Evolutionary conservation across 345 rosid species (phyloP).

Genomic region (Arabis hirsuta): DNA sequence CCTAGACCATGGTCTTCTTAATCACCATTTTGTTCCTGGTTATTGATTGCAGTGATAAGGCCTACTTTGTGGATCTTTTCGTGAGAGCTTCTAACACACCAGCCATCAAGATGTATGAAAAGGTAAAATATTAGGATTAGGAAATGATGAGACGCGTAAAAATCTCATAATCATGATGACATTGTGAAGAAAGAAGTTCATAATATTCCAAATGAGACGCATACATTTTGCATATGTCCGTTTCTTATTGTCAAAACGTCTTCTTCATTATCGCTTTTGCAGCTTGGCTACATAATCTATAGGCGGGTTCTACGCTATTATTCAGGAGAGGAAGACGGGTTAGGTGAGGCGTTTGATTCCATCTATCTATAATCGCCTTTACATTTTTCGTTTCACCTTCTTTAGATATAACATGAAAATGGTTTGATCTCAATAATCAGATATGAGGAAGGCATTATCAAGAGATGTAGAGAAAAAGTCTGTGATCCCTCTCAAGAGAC

Average conservation of each 20-base stretch:
- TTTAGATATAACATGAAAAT: neutral
- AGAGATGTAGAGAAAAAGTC: conserved; percentile 88
- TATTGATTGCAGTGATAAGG: conserved; percentile 69
- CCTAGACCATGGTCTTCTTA: neutral
- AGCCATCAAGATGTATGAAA: conserved; percentile 97
- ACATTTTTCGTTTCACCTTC: neutral
- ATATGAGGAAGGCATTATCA: conserved; percentile 95
- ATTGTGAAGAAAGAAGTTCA: neutral
- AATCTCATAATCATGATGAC: neutral
- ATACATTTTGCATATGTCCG: neutral
- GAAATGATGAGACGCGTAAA: neutral
- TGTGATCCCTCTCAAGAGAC: conserved; percentile 84
- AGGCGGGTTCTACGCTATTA: conserved; percentile 90
- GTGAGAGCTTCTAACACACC: conserved; percentile 97
- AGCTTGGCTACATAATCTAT: conserved; percentile 88
- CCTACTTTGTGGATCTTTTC: conserved; percentile 91
- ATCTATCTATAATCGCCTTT: neutral
- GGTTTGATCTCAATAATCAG: conserved; percentile 45
- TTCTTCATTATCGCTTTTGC: conserved; percentile 23
- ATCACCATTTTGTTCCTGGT: conserved; percentile 11
- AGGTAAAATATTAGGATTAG: conserved; percentile 52
- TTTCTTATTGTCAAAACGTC: neutral
- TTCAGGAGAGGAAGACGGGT: conserved; percentile 91
- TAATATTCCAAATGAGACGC: neutral
- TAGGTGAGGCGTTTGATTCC: conserved; percentile 61